phyloP scores from a whole-genome alignment of 305 asterid genomes.

The Solanum hybrid region DNA sequence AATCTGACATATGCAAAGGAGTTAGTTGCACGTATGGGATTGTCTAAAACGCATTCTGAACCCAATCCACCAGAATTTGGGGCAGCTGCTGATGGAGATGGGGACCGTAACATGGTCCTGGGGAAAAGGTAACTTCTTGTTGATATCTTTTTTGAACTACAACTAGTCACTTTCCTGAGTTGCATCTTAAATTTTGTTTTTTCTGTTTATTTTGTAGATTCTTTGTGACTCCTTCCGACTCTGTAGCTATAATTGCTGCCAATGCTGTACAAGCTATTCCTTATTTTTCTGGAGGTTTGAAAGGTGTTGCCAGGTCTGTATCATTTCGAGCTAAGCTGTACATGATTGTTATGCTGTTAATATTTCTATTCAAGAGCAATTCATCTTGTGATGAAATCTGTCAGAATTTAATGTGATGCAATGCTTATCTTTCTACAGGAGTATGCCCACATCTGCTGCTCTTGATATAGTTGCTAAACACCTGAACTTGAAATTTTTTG shows the following conservation, averaged over 20 bases:
- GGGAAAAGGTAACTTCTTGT: constrained; percentile 59
- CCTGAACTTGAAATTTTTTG: constrained; percentile 85
- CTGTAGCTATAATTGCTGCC: constrained; percentile 65
- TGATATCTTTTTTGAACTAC: neutral
- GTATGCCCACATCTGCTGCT: constrained; percentile 99
- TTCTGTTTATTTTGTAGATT: constrained; percentile 15
- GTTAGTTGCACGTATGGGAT: constrained; percentile 93
- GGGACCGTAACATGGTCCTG: constrained; percentile 94
- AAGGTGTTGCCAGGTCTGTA: constrained; percentile 96
- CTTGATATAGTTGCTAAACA: constrained; percentile 91
- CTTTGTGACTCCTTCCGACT: constrained; percentile 22
- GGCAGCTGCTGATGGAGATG: constrained; percentile 99
- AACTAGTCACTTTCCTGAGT: neutral
- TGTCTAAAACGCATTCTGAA: constrained; percentile 54
- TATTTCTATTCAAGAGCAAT: neutral
- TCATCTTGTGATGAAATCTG: neutral
- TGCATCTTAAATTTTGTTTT: neutral
- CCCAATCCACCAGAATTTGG: constrained; percentile 96
- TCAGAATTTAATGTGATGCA: neutral
- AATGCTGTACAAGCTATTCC: constrained; percentile 91
- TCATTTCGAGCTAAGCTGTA: neutral
- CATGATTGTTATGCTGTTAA: constrained; percentile 3
- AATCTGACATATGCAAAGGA: constrained; percentile 96
- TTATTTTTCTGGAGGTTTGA: constrained; percentile 86
- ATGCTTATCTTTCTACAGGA: constrained; percentile 43